Evolutionary conservation across 768 basidiomycete genomes (phyloP).

Genomic region (Pulveroboletus ravenelii): DNA sequence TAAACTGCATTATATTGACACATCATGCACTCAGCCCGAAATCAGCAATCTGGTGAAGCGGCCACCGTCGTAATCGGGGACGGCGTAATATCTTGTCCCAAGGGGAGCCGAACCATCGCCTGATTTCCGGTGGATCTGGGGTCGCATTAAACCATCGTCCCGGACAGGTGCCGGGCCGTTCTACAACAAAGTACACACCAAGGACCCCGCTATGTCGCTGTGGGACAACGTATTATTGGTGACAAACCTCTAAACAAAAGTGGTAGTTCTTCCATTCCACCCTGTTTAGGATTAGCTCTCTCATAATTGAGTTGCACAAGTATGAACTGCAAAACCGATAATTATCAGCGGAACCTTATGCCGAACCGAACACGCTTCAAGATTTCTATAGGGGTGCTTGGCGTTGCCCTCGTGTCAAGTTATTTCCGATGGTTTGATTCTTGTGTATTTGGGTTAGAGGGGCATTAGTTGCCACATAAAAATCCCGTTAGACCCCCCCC

Average conservation of each 20-base stretch:
- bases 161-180: neutral
- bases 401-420: neutral
- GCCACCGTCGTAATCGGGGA: too few relatives aligned
- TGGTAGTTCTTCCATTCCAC: constrained; percentile 5
- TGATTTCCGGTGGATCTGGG: constrained; percentile 1
- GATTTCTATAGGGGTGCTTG: neutral
- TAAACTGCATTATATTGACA: neutral
- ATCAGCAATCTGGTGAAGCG: neutral
- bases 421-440: neutral
- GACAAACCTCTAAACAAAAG: neutral
- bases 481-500: neutral
- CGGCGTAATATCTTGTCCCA: neutral
- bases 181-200: neutral
- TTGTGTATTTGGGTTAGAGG: neutral
- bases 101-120: neutral
- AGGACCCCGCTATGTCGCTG: neutral
- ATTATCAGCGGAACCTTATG: neutral
- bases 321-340: neutral
- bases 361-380: neutral
- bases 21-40: neutral
- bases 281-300: constrained; percentile 1
- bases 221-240: neutral
- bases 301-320: constrained; percentile 1
- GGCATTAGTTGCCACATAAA: neutral
- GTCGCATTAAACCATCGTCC: neutral